These are phyloP conservation scores for Sphagnum magellanicum DNA, from an alignment of 228 moss, liverwort and hornwort genomes.

Conservation along the genomic window DNA sequence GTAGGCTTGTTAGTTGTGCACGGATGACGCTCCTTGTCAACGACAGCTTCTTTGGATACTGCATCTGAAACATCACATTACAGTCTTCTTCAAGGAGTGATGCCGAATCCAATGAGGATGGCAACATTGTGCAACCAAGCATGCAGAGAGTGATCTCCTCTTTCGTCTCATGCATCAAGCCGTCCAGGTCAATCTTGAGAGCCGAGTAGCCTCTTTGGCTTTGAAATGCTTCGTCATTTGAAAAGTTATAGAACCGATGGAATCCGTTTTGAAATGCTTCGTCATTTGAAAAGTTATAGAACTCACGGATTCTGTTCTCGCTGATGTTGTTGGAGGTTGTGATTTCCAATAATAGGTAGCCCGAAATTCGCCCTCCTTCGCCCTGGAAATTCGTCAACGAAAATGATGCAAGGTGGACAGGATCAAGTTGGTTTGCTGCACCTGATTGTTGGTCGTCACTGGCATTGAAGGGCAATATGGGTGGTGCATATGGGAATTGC, in stretches of 20 bases:
- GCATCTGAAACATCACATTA: constrained; percentile 2
- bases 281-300: background rate
- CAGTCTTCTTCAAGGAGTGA: background rate
- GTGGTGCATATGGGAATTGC: no score
- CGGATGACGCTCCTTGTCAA: constrained; percentile 2
- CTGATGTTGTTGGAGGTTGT: no score
- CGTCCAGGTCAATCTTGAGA: constrained; percentile 3
- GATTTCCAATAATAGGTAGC: no score
- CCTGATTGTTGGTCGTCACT: no score
- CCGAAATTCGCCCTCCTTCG: no score
- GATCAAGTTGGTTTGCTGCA: no score
- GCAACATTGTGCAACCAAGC: constrained; percentile 7
- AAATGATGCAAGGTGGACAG: no score
- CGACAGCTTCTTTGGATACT: constrained; percentile 1
- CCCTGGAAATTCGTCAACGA: no score
- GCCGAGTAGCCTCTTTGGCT: background rate
- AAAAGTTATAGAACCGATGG: background rate
- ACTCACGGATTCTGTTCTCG: no score
- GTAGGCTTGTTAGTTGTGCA: background rate
- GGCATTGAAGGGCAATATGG: no score
- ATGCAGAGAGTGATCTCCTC: constrained; percentile 4
- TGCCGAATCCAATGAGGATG: background rate
- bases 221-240: background rate
- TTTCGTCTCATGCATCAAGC: background rate
- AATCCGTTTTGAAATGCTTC: background rate